phyloP scores from a whole-genome alignment of 176 grass and related monocot species.

The maize (Zea mays) region DNA sequence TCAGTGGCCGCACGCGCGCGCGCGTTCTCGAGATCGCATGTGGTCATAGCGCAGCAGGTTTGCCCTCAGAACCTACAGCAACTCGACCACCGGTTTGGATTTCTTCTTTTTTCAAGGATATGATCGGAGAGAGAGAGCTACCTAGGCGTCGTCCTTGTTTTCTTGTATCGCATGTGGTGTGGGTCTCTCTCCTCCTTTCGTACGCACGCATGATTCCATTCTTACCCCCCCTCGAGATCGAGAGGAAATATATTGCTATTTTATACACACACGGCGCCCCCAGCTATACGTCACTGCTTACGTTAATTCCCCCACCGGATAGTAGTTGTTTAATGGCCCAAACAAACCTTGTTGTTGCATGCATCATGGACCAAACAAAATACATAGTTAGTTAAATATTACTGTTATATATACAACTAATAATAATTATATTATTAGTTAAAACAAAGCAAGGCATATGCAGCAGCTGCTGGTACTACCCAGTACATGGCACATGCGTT shows the following conservation, averaged over 20 bases:
- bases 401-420: too few species aligned
- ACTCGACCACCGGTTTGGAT: too few species aligned
- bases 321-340: constrained; percentile 26
- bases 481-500: background rate
- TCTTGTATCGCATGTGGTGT: background rate
- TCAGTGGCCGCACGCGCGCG: too few species aligned
- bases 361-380: constrained; percentile 6
- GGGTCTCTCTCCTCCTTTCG: constrained; percentile 37
- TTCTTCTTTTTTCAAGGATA: background rate
- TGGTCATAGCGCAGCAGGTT: too few species aligned
- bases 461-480: too few species aligned
- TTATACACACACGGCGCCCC: background rate
- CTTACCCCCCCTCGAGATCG: background rate
- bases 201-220: constrained; percentile 56
- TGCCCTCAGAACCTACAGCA: too few species aligned
- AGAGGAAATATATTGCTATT: constrained; percentile 49
- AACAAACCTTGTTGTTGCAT: constrained; percentile 38
- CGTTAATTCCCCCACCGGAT: constrained; percentile 42
- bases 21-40: too few species aligned
- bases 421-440: too few species aligned
- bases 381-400: background rate
- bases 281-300: constrained; percentile 72
- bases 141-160: too few species aligned
- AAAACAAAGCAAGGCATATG: background rate
- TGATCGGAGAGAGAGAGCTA: too few species aligned